Evolutionary conservation across 306 rosid genomes (phyloP), one percentile per base, ranked within the genome.

Genomic region (Herpetospermum pedunculosum): DNA sequence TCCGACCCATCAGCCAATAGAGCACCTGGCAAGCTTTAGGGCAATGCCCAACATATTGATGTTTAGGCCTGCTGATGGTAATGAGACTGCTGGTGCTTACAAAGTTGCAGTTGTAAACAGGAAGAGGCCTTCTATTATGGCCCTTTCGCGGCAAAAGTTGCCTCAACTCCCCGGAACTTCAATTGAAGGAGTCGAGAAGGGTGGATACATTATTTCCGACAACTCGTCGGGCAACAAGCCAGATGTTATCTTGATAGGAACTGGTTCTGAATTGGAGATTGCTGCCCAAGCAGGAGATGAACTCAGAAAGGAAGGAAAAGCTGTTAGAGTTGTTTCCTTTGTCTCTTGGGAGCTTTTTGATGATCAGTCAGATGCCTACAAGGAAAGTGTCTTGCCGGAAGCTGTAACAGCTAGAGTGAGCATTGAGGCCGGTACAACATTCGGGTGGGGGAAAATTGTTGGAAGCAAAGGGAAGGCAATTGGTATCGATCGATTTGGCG

Each of bases 1-100:
- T 1, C 99, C 99, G n/a, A 95, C 99, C 81, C 99, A 95, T 79
- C 99, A 95, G 74, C 99, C 99, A 14, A 80, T 95, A 30, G 99
- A 95, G 84, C 99, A 95, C 76, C 70, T 95, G 71, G 99, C 99
- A 62, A 95, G 99, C 82, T 91, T 95, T 87, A 86, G 99, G 67
- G 99, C 99, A 46, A 95, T 95, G 99, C 99, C 99, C 25, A 95
- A 95, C 68, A 76, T 91, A 68, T 79, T 95, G 86, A 95, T 95
- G 97, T 92, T 95, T 74, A 92, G 99, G 37, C 99, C 99, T 0
- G 99, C 99, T 6, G 99, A 95, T 60, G 99, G 99, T 76, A 95
- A 84, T 28, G 99, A 95, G 86, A 95, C 99, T 15, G 97, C 99
- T 6, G 99, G 99, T 73, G 85, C 99, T n/a, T 95, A 95, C 86